Conservation (phyloP, 2,329 filamentous ascomycete species). For the Fusarium pilosicola region DNA sequence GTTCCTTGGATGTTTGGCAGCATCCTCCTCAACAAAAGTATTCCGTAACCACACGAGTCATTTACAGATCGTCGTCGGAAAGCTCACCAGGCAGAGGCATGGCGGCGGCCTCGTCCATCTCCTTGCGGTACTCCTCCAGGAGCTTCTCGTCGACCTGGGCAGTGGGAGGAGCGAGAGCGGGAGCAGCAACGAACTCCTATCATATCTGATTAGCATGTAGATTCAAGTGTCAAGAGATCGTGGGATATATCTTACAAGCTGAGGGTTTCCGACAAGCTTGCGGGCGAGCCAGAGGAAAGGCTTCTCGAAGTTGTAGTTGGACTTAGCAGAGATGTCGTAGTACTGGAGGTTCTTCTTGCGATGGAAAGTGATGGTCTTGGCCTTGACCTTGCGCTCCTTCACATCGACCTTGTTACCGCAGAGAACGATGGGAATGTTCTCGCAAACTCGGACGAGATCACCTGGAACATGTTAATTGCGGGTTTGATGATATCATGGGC, state of each 20-base stretch:
- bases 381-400: slow-evolving; percentile 99
- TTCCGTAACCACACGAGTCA: slow-evolving; percentile 44
- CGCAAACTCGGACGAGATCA: slow-evolving; percentile 98
- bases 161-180: slow-evolving; percentile 93
- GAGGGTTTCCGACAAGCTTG: slow-evolving; percentile 95
- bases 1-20: slow-evolving; percentile 35
- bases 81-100: slow-evolving; percentile 96
- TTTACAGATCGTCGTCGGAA: slow-evolving; percentile 76
- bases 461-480: slow-evolving; percentile 61
- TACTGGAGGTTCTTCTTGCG: slow-evolving; percentile 99
- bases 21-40: slow-evolving; percentile 46
- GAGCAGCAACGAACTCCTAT: slow-evolving; percentile 95
- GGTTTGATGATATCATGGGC: neutral
- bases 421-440: slow-evolving; percentile 98
- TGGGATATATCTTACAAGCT: slow-evolving; percentile 33
- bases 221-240: neutral
- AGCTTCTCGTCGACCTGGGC: slow-evolving; percentile 87
- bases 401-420: slow-evolving; percentile 99
- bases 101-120: slow-evolving; percentile 83
- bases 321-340: slow-evolving; percentile 99
- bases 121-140: slow-evolving; percentile 83
- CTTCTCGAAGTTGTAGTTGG: slow-evolving; percentile 99
- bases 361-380: slow-evolving; percentile 99
- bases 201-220: slow-evolving; percentile 41
- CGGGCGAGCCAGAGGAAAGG: slow-evolving; percentile 99